Conservation (phyloP, 2,329 filamentous ascomycete species). For the Coleophoma cylindrospora region DNA sequence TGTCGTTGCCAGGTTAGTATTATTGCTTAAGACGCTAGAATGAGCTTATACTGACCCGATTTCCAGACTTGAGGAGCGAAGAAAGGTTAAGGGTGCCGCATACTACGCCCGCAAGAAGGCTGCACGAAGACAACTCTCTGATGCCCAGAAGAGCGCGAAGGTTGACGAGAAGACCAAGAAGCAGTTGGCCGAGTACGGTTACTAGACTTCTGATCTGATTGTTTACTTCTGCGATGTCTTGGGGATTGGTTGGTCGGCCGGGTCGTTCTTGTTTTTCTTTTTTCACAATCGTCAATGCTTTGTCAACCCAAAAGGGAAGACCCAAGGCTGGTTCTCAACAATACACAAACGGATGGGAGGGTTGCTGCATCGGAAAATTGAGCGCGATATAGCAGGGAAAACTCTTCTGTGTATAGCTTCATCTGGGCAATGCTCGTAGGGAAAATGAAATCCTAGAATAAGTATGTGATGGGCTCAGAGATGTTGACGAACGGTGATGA, state of each 20-base stretch:
- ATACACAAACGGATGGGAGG: constrained; percentile 21
- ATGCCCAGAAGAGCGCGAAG: constrained; percentile 88
- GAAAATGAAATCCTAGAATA: constrained; percentile 24
- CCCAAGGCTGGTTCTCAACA: constrained; percentile 24
- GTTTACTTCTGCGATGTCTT: constrained; percentile 16
- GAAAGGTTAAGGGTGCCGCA: constrained; percentile 98
- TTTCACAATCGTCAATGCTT: constrained; percentile 25
- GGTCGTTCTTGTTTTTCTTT: constrained; percentile 19
- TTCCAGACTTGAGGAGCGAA: constrained; percentile 90
- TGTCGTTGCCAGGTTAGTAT: constrained; percentile 88
- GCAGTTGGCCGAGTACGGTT: constrained; percentile 86
- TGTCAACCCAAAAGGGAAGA: constrained; percentile 22
- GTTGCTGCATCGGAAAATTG: constrained; percentile 20
- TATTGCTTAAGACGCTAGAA: background rate
- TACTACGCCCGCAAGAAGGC: constrained; percentile 99
- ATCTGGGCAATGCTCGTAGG: constrained; percentile 26
- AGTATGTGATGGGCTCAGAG: constrained; percentile 13
- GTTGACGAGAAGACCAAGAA: constrained; percentile 82
- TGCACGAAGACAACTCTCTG: constrained; percentile 80
- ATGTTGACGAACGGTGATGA: constrained; percentile 1
- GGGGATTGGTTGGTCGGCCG: constrained; percentile 10
- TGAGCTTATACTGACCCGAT: constrained; percentile 14
- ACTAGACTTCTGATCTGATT: constrained; percentile 54
- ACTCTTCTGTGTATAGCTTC: constrained; percentile 25
- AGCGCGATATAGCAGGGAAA: constrained; percentile 21